phyloP scores from a whole-genome alignment of 768 basidiomycete genomes.

The Kwoniella shandongensis region DNA sequence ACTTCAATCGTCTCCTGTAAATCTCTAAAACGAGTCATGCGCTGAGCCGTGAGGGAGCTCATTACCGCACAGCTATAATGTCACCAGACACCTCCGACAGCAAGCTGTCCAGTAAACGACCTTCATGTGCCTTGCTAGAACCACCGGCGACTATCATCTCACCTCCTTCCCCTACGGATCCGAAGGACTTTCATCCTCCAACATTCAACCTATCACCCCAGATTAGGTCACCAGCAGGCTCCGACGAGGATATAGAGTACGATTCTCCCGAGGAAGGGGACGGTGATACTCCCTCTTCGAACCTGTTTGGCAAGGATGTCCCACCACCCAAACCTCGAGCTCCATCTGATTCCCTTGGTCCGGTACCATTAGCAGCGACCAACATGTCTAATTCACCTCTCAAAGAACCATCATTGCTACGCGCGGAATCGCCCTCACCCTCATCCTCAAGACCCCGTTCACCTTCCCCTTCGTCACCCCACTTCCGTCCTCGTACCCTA shows the following conservation, averaged over 20 bases:
- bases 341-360: slow-evolving; percentile 14
- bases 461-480: slow-evolving; percentile 34
- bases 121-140: slow-evolving; percentile 9
- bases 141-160: slow-evolving; percentile 44
- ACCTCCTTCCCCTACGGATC: slow-evolving; percentile 44
- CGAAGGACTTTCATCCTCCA: slow-evolving; percentile 18
- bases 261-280: slow-evolving; percentile 30
- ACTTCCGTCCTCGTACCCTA: slow-evolving; percentile 21
- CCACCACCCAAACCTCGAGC: slow-evolving; percentile 2
- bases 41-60: too few species aligned
- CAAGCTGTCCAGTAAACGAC: too few species aligned
- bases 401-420: slow-evolving; percentile 4
- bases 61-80: too few species aligned
- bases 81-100: too few species aligned
- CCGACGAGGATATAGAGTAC: slow-evolving; percentile 17
- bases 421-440: slow-evolving; percentile 19
- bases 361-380: slow-evolving; percentile 9
- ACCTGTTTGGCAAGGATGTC: not conserved
- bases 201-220: slow-evolving; percentile 11
- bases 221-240: not conserved
- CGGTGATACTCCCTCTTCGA: not conserved
- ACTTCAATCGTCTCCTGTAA: too few species aligned
- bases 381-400: slow-evolving; percentile 21
- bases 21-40: too few species aligned
- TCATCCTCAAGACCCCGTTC: slow-evolving; percentile 12